Percentiles rank a stretch among this genome's conserved stretches.
Evolutionary conservation across 768 basidiomycete species (phyloP).

Genomic region (Floccularia luteovirens): DNA sequence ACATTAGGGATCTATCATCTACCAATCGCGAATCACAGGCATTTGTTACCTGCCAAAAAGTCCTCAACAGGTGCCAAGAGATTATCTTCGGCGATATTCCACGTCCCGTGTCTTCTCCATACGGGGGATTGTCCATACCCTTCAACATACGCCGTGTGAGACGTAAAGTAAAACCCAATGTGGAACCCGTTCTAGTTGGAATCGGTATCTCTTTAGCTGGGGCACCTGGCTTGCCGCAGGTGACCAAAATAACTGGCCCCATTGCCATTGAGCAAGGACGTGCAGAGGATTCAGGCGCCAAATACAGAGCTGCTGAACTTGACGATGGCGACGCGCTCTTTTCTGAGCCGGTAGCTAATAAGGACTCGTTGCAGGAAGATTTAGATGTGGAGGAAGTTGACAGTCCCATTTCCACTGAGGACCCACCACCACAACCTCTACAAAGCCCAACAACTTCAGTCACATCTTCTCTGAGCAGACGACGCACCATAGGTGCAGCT

Average conservation of each 20-base stretch:
- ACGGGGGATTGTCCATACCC: slow-evolving; percentile 49
- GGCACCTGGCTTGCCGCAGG: slow-evolving; percentile 63
- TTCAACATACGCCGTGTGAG: slow-evolving; percentile 39
- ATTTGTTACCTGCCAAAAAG: slow-evolving; percentile 87
- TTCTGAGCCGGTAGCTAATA: slow-evolving; percentile 4
- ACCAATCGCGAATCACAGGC: slow-evolving; percentile 58
- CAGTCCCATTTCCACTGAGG: slow-evolving; percentile 20
- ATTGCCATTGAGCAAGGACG: slow-evolving; percentile 90
- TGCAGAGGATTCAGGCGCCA: slow-evolving; percentile 50
- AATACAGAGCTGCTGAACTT: slow-evolving; percentile 40
- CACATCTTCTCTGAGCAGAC: slow-evolving; percentile 21
- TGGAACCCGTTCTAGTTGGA: slow-evolving; percentile 75
- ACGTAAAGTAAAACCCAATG: slow-evolving; percentile 64
- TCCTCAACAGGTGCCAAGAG: slow-evolving; percentile 87
- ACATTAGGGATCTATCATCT: slow-evolving; percentile 71
- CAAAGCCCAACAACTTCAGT: slow-evolving; percentile 8
- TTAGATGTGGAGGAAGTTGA: slow-evolving; percentile 40
- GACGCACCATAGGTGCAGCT: slow-evolving; percentile 52
- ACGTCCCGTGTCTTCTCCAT: slow-evolving; percentile 56
- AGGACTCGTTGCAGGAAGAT: slow-evolving; percentile 16
- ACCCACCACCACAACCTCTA: slow-evolving; percentile 12
- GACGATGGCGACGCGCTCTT: slow-evolving; percentile 38
- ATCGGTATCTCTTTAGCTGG: slow-evolving; percentile 78
- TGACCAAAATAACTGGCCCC: slow-evolving; percentile 70
- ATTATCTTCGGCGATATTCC: slow-evolving; percentile 92